These are phyloP conservation scores for Colletotrichum echinochloae DNA, from an alignment of 2,329 filamentous ascomycete genomes.

Conservation along the genomic window DNA sequence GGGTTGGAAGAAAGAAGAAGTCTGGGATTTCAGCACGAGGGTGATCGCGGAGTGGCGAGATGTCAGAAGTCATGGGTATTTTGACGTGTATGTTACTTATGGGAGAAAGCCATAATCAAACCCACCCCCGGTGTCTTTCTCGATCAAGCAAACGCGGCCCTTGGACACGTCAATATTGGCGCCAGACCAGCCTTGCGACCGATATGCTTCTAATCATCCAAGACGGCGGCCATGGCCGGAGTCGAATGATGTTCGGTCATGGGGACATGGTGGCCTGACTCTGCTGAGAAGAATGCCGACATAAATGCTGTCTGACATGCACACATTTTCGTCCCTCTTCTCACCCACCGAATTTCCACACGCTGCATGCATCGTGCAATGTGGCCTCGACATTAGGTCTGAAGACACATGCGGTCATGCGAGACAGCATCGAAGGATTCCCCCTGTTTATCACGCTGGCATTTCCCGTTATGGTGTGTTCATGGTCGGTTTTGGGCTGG, in stretches of 20 bases:
- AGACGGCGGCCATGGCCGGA: neutral
- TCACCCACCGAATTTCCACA: neutral
- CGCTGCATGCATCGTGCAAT: neutral
- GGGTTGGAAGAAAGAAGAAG: conserved; percentile 46
- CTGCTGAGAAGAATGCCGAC: neutral
- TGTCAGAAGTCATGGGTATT: conserved; percentile 41
- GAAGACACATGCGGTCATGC: neutral
- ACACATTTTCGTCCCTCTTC: neutral
- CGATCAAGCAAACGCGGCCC: neutral
- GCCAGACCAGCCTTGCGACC: neutral
- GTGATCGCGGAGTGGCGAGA: conserved; percentile 41
- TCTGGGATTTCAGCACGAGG: conserved; percentile 42
- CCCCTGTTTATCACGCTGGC: neutral
- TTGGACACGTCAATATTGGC: neutral
- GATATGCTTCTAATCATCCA: neutral
- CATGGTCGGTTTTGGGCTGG: neutral
- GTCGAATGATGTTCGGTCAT: neutral
- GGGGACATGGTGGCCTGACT: neutral
- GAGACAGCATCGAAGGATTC: neutral
- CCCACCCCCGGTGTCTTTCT: neutral
- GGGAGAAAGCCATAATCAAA: conserved; percentile 34
- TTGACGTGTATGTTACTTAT: conserved; percentile 42
- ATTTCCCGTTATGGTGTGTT: neutral
- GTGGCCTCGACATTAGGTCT: neutral
- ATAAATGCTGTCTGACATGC: conserved; percentile 14